These are phyloP conservation scores for Ehretia macrophylla DNA, from an alignment of 257 asterid species.

Conservation along the genomic window DNA sequence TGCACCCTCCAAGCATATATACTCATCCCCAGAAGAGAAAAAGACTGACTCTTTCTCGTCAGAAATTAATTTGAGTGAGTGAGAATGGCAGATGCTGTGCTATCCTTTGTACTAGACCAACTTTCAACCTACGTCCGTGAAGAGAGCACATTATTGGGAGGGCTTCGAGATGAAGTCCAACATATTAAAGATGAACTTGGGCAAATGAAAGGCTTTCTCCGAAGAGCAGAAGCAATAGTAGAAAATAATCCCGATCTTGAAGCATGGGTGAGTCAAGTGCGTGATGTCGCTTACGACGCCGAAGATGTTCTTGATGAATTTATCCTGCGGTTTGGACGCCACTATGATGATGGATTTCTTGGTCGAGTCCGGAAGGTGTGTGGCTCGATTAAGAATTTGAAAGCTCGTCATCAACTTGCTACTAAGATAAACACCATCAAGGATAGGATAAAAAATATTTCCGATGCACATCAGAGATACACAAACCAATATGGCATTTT, in stretches of 20 bases:
- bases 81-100: too few relatives aligned
- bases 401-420: background rate
- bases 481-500: background rate
- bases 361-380: background rate
- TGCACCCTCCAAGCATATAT: too few relatives aligned
- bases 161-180: slow-evolving; percentile 2
- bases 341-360: background rate
- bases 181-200: slow-evolving; percentile 7
- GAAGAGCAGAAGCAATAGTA: slow-evolving; percentile 1
- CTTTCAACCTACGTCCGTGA: too few relatives aligned
- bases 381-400: background rate
- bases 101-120: too few relatives aligned
- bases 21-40: too few relatives aligned
- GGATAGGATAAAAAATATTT: slow-evolving; percentile 2
- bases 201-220: slow-evolving; percentile 17
- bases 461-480: slow-evolving; percentile 15
- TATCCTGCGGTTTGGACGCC: background rate
- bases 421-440: slow-evolving; percentile 9
- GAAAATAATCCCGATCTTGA: background rate
- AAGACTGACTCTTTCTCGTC: too few relatives aligned
- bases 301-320: slow-evolving; percentile 23
- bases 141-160: too few relatives aligned
- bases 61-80: too few relatives aligned
- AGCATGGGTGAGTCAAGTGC: slow-evolving; percentile 22
- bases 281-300: slow-evolving; percentile 15